These are phyloP conservation scores for Coemansia sp. DNA, from an alignment of 192 early-diverging fungal genomes.

Conservation along the genomic window DNA sequence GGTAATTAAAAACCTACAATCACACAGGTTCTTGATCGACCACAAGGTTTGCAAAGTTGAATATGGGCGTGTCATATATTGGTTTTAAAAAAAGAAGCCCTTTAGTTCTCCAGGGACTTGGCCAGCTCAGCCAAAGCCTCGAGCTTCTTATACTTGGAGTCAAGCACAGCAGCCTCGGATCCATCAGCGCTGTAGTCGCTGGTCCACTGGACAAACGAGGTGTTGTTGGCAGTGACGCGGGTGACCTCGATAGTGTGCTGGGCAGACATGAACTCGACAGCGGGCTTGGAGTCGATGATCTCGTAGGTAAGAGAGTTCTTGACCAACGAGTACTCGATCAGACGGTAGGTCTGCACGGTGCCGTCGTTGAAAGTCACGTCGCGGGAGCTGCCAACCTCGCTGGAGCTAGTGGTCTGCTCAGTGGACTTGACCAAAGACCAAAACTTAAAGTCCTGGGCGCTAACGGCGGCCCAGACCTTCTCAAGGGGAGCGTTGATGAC, in stretches of 20 bases:
- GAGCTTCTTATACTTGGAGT: slow-evolving; percentile 65
- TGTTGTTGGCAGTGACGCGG: slow-evolving; percentile 58
- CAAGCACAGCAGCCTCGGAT: slow-evolving; percentile 51
- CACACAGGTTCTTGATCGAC: neutral
- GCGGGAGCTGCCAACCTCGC: slow-evolving; percentile 58
- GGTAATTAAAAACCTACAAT: neutral
- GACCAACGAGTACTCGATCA: slow-evolving; percentile 61
- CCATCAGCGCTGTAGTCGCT: slow-evolving; percentile 62
- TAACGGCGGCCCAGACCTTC: slow-evolving; percentile 43
- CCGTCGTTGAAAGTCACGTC: slow-evolving; percentile 61
- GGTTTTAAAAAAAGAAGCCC: neutral
- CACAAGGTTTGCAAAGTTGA: neutral
- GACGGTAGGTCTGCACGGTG: slow-evolving; percentile 61
- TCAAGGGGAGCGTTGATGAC: slow-evolving; percentile 45
- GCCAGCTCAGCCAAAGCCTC: slow-evolving; percentile 62
- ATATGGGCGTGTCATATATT: slow-evolving; percentile 7
- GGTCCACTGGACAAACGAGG: slow-evolving; percentile 65
- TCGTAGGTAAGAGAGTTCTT: slow-evolving; percentile 61
- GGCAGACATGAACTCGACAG: slow-evolving; percentile 60
- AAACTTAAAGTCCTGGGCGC: slow-evolving; percentile 49
- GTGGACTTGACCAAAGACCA: slow-evolving; percentile 54
- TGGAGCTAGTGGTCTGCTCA: slow-evolving; percentile 31
- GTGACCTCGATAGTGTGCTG: slow-evolving; percentile 59
- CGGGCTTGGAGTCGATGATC: slow-evolving; percentile 60
- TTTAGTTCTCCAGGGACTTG: slow-evolving; percentile 46